Evolutionary conservation across 2,329 filamentous ascomycete species (phyloP), one percentile per base, ranked within the genome.

Genomic region (Colletotrichum caudatum): DNA sequence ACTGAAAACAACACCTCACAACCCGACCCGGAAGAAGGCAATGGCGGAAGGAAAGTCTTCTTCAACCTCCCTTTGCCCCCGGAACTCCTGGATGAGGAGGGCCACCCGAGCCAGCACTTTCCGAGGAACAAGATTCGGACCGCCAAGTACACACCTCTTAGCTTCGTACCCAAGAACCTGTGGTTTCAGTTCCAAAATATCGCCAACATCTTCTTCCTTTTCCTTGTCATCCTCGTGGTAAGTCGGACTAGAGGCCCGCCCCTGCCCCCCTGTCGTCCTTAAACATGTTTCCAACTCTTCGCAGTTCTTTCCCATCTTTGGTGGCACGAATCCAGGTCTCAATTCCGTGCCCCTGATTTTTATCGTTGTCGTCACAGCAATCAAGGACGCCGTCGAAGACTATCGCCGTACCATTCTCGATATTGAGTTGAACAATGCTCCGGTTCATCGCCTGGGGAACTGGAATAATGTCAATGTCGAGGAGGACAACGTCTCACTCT

Each of bases 171-270:
- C 18, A 98, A 98, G 85, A 98, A 99, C 82, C 80, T 99, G 78
- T 99, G 92, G 90, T 94, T 97, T 75, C 97, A 99, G 82, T 98
- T 99, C 80, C 95, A 99, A 83, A 98, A 98, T 79, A 92, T 99
- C 78, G 96, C 96, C 79, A 99, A 99, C 81, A 92, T 98, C 65
- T 99, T 98, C 84, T 99, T 99, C 88, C 86, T 98, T 76, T 98
- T 98, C 83, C 89, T 95, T 77, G 95, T 98, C 80, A 97, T 99
- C 79, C 88, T 99, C 72, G 91, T 92, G 78, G 96, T 98, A 91
- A 87, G 95, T 80, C 60, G 56, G 29, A 61, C 44, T 37, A 35
- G 37, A 66, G 33, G 44, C 41, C 35, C 35, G 60, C 6, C 50
- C 53, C 44, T 20, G 18, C 8, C 46, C 46, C 11, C 37, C 50